These are phyloP conservation scores for Rhodofomes roseus DNA, from an alignment of 1,284 basidiomycete species.

Conservation along the genomic window DNA sequence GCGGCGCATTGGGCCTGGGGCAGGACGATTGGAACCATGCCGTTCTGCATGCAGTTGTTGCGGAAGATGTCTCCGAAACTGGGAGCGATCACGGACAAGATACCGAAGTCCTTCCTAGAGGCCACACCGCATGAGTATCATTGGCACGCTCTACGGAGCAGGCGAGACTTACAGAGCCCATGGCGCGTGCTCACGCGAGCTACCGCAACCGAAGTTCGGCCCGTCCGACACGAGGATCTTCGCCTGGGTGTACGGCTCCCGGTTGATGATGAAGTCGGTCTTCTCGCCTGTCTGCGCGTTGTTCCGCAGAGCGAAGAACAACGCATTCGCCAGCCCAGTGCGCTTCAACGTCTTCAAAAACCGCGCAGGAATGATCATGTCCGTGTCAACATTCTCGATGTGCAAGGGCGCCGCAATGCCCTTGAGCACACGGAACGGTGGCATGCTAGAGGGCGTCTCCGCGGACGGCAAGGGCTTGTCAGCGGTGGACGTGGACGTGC, in stretches of 20 bases:
- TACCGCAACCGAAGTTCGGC: conserved; percentile 93
- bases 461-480: conserved; percentile 42
- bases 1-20: conserved; percentile 74
- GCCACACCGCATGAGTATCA: conserved; percentile 4
- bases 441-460: conserved; percentile 58
- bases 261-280: conserved; percentile 89
- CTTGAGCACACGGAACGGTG: conserved; percentile 79
- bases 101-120: conserved; percentile 89
- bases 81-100: conserved; percentile 88
- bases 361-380: conserved; percentile 96
- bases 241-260: conserved; percentile 75
- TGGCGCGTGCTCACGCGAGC: conserved; percentile 91
- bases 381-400: conserved; percentile 93
- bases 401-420: conserved; percentile 88
- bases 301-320: conserved; percentile 85
- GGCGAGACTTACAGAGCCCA: conserved; percentile 83
- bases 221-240: conserved; percentile 89
- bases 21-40: conserved; percentile 85
- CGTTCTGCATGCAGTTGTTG: conserved; percentile 94
- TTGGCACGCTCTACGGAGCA: background rate
- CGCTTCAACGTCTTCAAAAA: conserved; percentile 95
- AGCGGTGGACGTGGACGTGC: conserved; percentile 27
- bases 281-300: conserved; percentile 77
- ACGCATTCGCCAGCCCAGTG: conserved; percentile 85
- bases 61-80: conserved; percentile 95